A percentile compares a stretch with the other conserved stretches of the same genome.
These are phyloP conservation scores for Dendrobium chrysotoxum DNA, from an alignment of 106 monocot genomes.

Conservation along the genomic window DNA sequence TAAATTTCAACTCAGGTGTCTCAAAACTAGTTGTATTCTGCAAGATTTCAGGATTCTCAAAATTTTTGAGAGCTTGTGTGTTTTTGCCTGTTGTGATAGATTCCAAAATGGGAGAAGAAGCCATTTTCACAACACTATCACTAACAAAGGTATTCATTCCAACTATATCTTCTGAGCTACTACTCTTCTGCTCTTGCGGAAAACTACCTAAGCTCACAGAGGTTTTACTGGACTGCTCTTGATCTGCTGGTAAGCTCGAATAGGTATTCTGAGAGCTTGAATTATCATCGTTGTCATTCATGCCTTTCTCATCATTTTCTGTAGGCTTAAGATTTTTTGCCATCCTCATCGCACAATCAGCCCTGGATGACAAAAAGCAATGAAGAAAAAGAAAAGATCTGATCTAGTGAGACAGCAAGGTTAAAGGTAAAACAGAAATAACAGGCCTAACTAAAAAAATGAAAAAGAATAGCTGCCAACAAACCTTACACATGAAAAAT, in stretches of 20 bases:
- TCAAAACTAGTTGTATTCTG: conserved; percentile 17
- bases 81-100: conserved; percentile 22
- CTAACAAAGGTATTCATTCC: conserved; percentile 18
- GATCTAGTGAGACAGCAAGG: background rate
- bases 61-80: conserved; percentile 15
- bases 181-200: conserved; percentile 70
- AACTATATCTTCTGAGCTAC: conserved; percentile 48
- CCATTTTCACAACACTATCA: conserved; percentile 23
- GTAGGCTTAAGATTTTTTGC: conserved; percentile 59
- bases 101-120: conserved; percentile 9
- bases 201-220: conserved; percentile 58
- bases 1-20: conserved; percentile 23
- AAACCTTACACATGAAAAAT: conserved; percentile 96
- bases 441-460: background rate
- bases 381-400: conserved; percentile 5
- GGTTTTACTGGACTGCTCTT: conserved; percentile 61
- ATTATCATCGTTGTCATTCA: conserved; percentile 58
- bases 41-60: conserved; percentile 21
- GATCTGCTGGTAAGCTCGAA: conserved; percentile 53
- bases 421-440: background rate
- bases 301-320: conserved; percentile 38
- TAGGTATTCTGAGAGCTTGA: conserved; percentile 47
- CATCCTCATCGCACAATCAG: conserved; percentile 75
- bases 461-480: conserved; percentile 10
- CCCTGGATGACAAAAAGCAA: conserved; percentile 37